phyloP scores from a whole-genome alignment of 306 rosid species.

The Corylus heterophylla region DNA sequence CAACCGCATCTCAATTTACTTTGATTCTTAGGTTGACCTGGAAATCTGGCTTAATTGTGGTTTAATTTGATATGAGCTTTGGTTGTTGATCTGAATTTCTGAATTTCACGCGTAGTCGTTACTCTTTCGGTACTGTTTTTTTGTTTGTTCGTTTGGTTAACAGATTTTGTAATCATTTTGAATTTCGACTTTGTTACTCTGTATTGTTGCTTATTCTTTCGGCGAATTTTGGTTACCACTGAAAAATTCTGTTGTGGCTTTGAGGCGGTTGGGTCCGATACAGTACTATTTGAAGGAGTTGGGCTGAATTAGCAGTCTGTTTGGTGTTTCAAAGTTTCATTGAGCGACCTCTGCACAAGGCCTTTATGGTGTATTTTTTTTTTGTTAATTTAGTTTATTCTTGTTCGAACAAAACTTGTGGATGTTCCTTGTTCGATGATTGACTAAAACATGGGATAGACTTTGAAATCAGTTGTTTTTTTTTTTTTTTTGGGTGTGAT shows the following conservation, averaged over 20 bases:
- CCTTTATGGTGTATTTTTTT: neutral
- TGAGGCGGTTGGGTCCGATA: neutral
- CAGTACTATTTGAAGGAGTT: neutral
- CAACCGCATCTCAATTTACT: neutral
- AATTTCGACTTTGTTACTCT: neutral
- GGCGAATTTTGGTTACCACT: neutral
- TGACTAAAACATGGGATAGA: neutral
- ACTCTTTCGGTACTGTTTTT: neutral
- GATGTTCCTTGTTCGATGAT: neutral
- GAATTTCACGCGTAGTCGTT: neutral
- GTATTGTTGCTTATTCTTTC: neutral
- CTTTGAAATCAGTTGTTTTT: constrained; percentile 14
- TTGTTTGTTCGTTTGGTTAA: neutral
- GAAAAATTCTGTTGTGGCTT: neutral
- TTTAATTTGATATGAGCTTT: neutral
- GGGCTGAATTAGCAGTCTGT: neutral
- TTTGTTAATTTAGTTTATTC: neutral
- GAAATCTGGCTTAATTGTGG: neutral
- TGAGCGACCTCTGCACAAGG: neutral
- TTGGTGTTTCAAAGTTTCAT: neutral
- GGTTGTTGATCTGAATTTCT: neutral
- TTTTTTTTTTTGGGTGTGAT: constrained; percentile 4
- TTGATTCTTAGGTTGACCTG: neutral
- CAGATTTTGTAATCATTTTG: neutral
- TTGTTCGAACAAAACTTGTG: neutral